Evolutionary conservation across 306 rosid genomes (phyloP), one percentile per base, ranked within the genome.

Genomic region (Calophaca sinica): DNA sequence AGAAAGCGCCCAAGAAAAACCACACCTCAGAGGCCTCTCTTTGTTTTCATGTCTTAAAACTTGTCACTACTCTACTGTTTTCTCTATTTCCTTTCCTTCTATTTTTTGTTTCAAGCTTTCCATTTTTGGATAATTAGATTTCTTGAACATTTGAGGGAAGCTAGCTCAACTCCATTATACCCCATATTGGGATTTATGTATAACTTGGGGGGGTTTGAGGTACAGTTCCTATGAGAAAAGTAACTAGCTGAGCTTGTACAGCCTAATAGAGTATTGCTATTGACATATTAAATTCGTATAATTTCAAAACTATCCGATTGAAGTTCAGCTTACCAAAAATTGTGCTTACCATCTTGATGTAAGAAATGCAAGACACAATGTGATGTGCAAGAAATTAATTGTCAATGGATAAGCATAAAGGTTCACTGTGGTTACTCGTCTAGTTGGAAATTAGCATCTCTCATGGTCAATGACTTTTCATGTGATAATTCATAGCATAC

Each of bases 1-100:
- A 89, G 91, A 80, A 94, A 81, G 84, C 83, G 89, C 70, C 87
- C 87, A 76, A 88, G 90, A 87, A 94, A 94, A 85, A 86, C 96
- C 78, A 80, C 66, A 33, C 99, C 99, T 62, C 84, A 73, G 51
- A 84, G 96, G 77, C 85, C 96, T 65, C 86, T 86, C 68, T 74
- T 88, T 50, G 71, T 85, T 70, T 77, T 84, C 86, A 82, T 54
- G 1, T 73, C 73, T 58, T 68, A 70, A 62, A 61, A 46, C 58
- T 42, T 45, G 31, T 57, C 67, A 67, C 62, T 13, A 49, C 41
- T 51, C 60, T 13, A 41, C 63, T 50, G 76, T 67, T 81, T 70
- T 10, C 77, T 48, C 52, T 46, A 48, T n/a, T 78, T 72, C 41
- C 62, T 50, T 44, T 29, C 5, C 60, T 75, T 80, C 65, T 68